Evolutionary conservation across 306 rosid species (phyloP).

Genomic region (Vigna hirtella): DNA sequence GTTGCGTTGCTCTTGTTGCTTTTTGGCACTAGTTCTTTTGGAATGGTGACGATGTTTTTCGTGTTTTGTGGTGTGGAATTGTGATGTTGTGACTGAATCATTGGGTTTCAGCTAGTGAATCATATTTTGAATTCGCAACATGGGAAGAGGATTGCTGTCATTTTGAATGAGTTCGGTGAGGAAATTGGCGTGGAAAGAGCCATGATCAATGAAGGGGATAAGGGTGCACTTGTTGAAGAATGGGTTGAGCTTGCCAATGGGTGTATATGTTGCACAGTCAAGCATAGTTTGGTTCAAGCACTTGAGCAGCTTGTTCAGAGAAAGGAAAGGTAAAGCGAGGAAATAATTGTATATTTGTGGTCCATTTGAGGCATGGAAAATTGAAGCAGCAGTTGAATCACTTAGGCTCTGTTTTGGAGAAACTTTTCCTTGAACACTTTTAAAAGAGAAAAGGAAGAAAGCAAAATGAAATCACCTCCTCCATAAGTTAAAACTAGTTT

Average conservation of each 20-base stretch:
- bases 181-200: conserved; percentile 98
- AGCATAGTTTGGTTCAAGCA: conserved; percentile 95
- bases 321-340: conserved; percentile 70
- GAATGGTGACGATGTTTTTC: conserved; percentile 4
- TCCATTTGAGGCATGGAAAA: conserved; percentile 1
- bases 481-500: too few relatives aligned
- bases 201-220: conserved; percentile 94
- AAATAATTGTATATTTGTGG: conserved; percentile 3
- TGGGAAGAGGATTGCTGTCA: conserved; percentile 95
- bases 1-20: background rate
- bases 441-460: too few relatives aligned
- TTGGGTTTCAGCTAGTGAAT: conserved; percentile 73
- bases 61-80: conserved; percentile 25
- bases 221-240: conserved; percentile 91
- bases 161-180: conserved; percentile 94
- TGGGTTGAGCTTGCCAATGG: conserved; percentile 99
- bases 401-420: background rate
- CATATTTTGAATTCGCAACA: conserved; percentile 79
- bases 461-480: too few relatives aligned
- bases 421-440: too few relatives aligned
- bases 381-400: background rate
- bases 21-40: background rate
- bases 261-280: conserved; percentile 88
- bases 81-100: conserved; percentile 13
- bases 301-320: conserved; percentile 91